Evolutionary conservation across 176 grass and related monocot genomes (phyloP).

Genomic region (Zoysia pacifica): DNA sequence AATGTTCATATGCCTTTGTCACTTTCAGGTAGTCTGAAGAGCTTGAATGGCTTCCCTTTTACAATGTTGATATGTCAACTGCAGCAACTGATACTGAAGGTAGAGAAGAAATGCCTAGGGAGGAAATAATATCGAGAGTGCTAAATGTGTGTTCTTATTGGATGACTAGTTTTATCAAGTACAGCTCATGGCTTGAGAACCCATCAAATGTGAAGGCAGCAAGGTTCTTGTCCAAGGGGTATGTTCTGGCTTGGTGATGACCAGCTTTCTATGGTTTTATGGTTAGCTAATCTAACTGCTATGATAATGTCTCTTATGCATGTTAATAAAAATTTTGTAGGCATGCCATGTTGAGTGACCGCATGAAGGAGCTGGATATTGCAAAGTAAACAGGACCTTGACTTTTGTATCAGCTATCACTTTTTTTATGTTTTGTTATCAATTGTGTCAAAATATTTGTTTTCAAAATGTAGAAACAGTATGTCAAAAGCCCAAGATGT

Average conservation of each 20-base stretch:
- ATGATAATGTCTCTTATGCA: background rate
- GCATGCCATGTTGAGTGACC: conserved; percentile 81
- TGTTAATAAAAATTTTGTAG: conserved; percentile 50
- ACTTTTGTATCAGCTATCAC: conserved; percentile 6
- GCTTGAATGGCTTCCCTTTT: conserved; percentile 97
- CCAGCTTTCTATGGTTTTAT: conserved; percentile 36
- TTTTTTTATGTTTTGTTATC: conserved; percentile 18
- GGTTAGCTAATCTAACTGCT: background rate
- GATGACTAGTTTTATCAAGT: conserved; percentile 90
- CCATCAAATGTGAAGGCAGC: conserved; percentile 90
- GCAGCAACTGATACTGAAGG: conserved; percentile 54
- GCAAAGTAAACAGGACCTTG: conserved; percentile 59
- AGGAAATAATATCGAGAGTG: conserved; percentile 67
- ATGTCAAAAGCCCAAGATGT: conserved; percentile 44
- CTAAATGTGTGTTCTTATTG: conserved; percentile 87
- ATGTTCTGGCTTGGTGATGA: conserved; percentile 35
- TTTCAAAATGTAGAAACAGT: conserved; percentile 51
- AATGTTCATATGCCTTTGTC: conserved; percentile 36
- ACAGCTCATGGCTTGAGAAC: conserved; percentile 93
- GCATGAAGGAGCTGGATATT: conserved; percentile 71
- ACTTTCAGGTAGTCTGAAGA: conserved; percentile 89
- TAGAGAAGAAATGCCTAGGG: conserved; percentile 56
- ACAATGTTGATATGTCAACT: conserved; percentile 54
- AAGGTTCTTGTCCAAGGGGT: conserved; percentile 91
- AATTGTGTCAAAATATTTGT: conserved; percentile 31